Base-by-base conservation (phyloP, 768 basidiomycete genomes). In the Dioszegia aurantiaca region DNA sequence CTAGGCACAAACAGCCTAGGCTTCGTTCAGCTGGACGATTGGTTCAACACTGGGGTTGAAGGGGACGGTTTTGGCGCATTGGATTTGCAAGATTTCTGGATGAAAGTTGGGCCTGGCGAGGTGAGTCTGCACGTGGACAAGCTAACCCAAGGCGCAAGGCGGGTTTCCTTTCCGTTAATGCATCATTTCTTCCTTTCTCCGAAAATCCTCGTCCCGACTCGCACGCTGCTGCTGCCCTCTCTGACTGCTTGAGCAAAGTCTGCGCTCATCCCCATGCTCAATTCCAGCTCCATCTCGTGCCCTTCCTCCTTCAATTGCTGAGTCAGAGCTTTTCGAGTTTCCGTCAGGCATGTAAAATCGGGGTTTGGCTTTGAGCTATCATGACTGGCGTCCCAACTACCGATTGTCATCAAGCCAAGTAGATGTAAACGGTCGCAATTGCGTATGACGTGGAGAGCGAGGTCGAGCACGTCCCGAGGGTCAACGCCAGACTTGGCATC, bases 391-490 rank as follows among this genome's bases (percentile, higher is more conserved):
- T 85, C 81, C 52, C 89, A 81, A 17, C 90, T 84, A 0, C 95
- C 95, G 65, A 99, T 98, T 1, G 95, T 97, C 95, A 99, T 99
- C 46, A 99, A 78, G 3, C 95, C 95, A 49, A 85, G 83, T 3
- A 98, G 79, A 21, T 80, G 82, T 28, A 99, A 81, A 17, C 79
- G 80, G 1, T 89, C 87, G 76, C 95, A 99, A 28, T 80, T 77
- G 0, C 76, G 70, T 44, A 95, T 64, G 73, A 99, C 80, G 67
- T 88, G 83, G 53, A 75, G 78, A 3, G 88, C 91, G 21, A 97
- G 82, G 42, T 81, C 79, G 41, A 81, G 6, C 52, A 28, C 28
- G 71, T 26, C 12, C 90, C 80, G 2, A 88, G 85, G 17, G 83
- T 67, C 1, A 97, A 33, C 78, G 0, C 95, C 95, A 0, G 92